Evolutionary conservation across 352 stramenopile genomes (phyloP), one percentile per base, ranked within the genome.

Genomic region (Phytophthora idaei): DNA sequence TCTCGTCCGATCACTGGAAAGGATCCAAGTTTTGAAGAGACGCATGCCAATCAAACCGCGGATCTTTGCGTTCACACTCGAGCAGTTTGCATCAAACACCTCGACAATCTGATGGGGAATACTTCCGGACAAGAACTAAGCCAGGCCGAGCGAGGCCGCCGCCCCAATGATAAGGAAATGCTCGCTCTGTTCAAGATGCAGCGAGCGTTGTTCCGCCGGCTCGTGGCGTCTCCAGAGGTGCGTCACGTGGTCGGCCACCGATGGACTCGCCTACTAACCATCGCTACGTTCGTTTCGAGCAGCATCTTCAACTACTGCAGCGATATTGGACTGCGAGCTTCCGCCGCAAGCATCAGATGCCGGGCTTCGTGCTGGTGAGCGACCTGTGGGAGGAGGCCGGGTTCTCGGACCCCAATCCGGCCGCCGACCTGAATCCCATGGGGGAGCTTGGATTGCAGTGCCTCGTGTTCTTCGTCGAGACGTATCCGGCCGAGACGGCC

Each of bases 401-500:
- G 2, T 92, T 89, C 50, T 78, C 78, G 32, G 77, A 56, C 15
- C 59, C 77, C 25, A 89, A 82, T 67, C 83, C 81, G 12, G 80
- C 69, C 15, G 72, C 75, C 11, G 81, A 92, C 54, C 55, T 92
- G 46, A 78, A 80, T 31, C 72, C 67, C 0, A 86, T 77, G 64
- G 83, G 81, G 25, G 79, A 92, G 48, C 50, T 92, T 3, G 81
- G 83, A 6, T 74, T 92, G 25, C 76, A 76, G 55, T 89, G 77
- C 17, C 70, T 92, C 25, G 73, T 92, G n/a, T 90, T 79, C 68
- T 92, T 92, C 51, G 68, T 81, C 1, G 81, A 90, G 54, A 81
- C 67, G 25, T 85, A 85, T 37, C 71, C 72, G 8, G 82, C 71
- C 15, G 83, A 92, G 73, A 63, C 76, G 29, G 69, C 64, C 39